These are phyloP conservation scores for Fusarium pseudograminearum DNA, from an alignment of 2,329 filamentous ascomycete species.

Conservation along the genomic window DNA sequence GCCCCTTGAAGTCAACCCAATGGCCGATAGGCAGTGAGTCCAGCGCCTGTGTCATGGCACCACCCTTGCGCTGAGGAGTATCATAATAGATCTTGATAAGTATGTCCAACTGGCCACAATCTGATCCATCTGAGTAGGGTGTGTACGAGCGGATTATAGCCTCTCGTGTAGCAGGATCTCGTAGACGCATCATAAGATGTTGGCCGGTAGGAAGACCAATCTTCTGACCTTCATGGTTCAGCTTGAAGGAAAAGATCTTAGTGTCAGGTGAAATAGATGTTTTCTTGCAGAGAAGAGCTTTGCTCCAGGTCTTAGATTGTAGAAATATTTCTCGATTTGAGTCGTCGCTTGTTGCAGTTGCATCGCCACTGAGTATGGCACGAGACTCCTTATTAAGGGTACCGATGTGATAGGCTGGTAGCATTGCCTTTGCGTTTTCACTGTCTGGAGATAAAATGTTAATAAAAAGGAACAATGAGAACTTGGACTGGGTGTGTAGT, in stretches of 20 bases:
- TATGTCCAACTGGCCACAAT: slow-evolving; percentile 75
- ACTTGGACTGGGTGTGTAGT: background rate
- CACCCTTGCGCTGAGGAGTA: slow-evolving; percentile 68
- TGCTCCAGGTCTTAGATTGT: slow-evolving; percentile 78
- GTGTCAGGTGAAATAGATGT: slow-evolving; percentile 80
- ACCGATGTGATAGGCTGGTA: slow-evolving; percentile 87
- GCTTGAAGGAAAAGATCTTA: slow-evolving; percentile 82
- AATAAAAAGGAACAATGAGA: slow-evolving; percentile 26
- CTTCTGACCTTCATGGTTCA: slow-evolving; percentile 76
- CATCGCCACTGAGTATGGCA: slow-evolving; percentile 63
- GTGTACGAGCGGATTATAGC: slow-evolving; percentile 89
- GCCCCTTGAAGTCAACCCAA: slow-evolving; percentile 86
- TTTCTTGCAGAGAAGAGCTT: slow-evolving; percentile 76
- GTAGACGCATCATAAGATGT: slow-evolving; percentile 85
- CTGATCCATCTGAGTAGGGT: slow-evolving; percentile 74
- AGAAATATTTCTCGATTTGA: slow-evolving; percentile 73
- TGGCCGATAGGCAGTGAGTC: slow-evolving; percentile 79
- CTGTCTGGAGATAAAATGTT: slow-evolving; percentile 70
- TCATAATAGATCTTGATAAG: slow-evolving; percentile 86
- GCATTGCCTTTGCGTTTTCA: slow-evolving; percentile 92
- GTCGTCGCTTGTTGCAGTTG: slow-evolving; percentile 51
- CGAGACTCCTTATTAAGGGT: slow-evolving; percentile 72
- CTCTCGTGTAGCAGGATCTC: slow-evolving; percentile 76
- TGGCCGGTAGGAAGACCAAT: slow-evolving; percentile 87
- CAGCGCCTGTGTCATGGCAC: slow-evolving; percentile 85